These are phyloP conservation scores for Onygenales sp. DNA, from an alignment of 2,329 filamentous ascomycete species.

Conservation along the genomic window DNA sequence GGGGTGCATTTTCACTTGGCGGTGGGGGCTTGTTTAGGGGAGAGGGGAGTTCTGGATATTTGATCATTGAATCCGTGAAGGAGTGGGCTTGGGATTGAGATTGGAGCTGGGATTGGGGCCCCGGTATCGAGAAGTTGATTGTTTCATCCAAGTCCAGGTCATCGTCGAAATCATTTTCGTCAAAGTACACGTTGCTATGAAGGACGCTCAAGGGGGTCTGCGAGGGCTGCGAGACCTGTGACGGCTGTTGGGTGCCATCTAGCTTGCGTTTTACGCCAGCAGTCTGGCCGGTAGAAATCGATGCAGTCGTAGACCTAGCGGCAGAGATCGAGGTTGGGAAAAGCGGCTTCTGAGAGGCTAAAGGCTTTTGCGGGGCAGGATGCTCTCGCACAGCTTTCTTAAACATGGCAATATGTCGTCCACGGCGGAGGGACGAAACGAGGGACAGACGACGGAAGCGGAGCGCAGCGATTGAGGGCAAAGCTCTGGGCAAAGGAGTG, in stretches of 20 bases:
- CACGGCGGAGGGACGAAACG: neutral
- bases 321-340: conserved; percentile 6
- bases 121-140: conserved; percentile 12
- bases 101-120: conserved; percentile 1
- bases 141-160: conserved; percentile 60
- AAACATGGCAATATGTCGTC: conserved; percentile 23
- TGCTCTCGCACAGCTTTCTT: conserved; percentile 32
- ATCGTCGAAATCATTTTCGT: conserved; percentile 79
- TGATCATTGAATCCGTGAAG: conserved; percentile 17
- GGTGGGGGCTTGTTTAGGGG: conserved; percentile 15
- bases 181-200: conserved; percentile 50
- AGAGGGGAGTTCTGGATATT: conserved; percentile 28
- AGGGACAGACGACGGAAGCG: neutral
- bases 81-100: neutral
- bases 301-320: conserved; percentile 16
- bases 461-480: neutral
- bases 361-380: conserved; percentile 21
- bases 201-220: conserved; percentile 31
- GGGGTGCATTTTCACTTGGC: conserved; percentile 40
- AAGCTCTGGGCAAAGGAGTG: conserved; percentile 1
- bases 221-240: conserved; percentile 5
- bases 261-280: conserved; percentile 30
- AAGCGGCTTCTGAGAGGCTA: conserved; percentile 16
- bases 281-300: conserved; percentile 18
- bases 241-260: conserved; percentile 18